Percentiles rank a stretch among this genome's conserved stretches.
Evolutionary conservation across 108 stramenopile genomes (phyloP).

Genomic region (Pelagomonas calceolata): DNA sequence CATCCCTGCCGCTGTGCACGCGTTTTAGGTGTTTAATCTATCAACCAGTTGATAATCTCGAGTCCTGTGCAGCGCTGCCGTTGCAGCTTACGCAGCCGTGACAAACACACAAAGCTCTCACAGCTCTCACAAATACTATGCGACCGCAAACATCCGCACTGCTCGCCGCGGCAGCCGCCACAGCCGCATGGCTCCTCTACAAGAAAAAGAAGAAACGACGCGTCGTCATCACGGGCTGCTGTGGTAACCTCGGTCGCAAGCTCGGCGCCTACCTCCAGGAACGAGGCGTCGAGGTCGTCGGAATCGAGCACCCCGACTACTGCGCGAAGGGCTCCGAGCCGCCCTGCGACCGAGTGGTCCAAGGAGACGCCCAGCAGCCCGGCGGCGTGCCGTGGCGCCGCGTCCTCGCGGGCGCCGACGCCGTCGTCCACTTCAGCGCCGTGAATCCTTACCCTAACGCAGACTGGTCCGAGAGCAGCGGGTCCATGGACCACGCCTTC

Average conservation of each 20-base stretch:
- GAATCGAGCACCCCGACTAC: background rate
- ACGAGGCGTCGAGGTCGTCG: background rate
- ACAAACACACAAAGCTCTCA: too few species aligned
- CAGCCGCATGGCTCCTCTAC: too few species aligned
- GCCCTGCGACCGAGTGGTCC: constrained; percentile 27
- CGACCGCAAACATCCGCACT: too few species aligned
- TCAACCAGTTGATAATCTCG: too few species aligned
- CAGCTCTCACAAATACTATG: too few species aligned
- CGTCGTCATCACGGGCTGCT: constrained; percentile 37
- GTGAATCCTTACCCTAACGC: constrained; percentile 44
- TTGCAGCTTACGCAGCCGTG: too few species aligned
- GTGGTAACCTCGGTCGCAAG: constrained; percentile 36
- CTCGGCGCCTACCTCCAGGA: constrained; percentile 30
- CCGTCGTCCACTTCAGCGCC: constrained; percentile 9
- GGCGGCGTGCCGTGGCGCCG: constrained; percentile 8
- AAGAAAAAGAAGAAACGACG: too few species aligned
- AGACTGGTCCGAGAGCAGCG: constrained; percentile 29
- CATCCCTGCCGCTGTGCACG: too few species aligned
- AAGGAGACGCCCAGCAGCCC: constrained; percentile 23
- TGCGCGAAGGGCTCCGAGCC: constrained; percentile 20
- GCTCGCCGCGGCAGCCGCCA: too few species aligned
- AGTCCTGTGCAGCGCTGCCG: too few species aligned
- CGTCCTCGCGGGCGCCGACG: constrained; percentile 11
- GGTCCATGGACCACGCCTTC: constrained; percentile 36
- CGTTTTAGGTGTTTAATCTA: too few species aligned